A percentile compares a stretch with the other conserved stretches of the same genome.
phyloP scores from a whole-genome alignment of 176 grass and related monocot genomes.

The Aegilops umbellulata region DNA sequence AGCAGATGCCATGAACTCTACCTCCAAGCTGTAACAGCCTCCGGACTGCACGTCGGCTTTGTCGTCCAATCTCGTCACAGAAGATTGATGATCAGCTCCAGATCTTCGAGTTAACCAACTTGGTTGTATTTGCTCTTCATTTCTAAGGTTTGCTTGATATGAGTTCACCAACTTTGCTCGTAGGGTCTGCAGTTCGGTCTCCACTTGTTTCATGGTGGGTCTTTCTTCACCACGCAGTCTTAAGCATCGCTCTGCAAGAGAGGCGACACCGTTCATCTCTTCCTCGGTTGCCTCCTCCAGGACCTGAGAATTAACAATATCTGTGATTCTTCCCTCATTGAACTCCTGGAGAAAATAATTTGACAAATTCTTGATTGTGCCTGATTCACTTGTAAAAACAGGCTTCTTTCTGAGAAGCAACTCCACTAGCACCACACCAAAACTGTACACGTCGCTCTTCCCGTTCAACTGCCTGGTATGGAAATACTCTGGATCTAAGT shows the following conservation, averaged over 20 bases:
- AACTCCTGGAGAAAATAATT: not conserved
- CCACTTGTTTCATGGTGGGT: not conserved
- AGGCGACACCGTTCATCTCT: not conserved
- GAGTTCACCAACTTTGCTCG: not conserved
- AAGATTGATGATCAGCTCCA: too few relatives aligned
- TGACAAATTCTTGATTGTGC: not conserved
- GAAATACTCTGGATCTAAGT: not conserved
- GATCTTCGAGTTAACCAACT: not conserved
- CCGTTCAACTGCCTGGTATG: not conserved
- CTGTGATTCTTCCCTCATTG: not conserved
- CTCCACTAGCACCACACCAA: not conserved
- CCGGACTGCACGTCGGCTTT: rapidly evolving
- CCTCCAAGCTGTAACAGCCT: too few relatives aligned
- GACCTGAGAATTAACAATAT: not conserved
- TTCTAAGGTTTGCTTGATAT: too few relatives aligned
- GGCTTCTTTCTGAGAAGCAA: not conserved
- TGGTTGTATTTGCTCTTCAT: too few relatives aligned
- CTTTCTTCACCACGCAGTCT: not conserved
- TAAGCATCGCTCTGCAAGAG: not conserved
- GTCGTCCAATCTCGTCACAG: too few relatives aligned
- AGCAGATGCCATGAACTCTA: too few relatives aligned
- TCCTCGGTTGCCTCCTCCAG: not conserved
- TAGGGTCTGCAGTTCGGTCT: not conserved
- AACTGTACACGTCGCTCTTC: not conserved
- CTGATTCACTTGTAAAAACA: not conserved